Percentiles rank a stretch among this genome's conserved stretches.
Evolutionary conservation across 2,329 filamentous ascomycete genomes (phyloP).

Genomic region (Aspergillus sergii): DNA sequence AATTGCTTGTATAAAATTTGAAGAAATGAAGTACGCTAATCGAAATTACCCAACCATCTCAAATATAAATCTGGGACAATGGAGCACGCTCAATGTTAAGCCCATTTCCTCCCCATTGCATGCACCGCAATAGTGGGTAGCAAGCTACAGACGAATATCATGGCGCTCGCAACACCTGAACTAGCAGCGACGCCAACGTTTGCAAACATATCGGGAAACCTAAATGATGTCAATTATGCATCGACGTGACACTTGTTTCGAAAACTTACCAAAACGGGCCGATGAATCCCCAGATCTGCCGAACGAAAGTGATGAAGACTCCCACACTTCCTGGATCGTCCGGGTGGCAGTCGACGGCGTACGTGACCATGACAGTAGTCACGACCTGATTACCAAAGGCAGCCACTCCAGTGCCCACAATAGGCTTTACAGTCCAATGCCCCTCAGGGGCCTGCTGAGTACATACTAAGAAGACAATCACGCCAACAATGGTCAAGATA

Average conservation of each 20-base stretch:
- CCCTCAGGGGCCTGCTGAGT: slow-evolving; percentile 50
- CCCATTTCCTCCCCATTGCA: slow-evolving; percentile 17
- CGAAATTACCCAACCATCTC: neutral
- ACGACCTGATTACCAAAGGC: slow-evolving; percentile 64
- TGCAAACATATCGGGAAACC: slow-evolving; percentile 41
- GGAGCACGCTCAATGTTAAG: neutral
- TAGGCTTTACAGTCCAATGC: slow-evolving; percentile 59
- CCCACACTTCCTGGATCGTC: slow-evolving; percentile 59
- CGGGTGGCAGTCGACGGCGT: slow-evolving; percentile 59
- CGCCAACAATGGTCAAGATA: slow-evolving; percentile 54
- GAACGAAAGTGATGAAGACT: slow-evolving; percentile 62
- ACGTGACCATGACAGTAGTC: slow-evolving; percentile 64
- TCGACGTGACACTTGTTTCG: neutral
- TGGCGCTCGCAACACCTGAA: slow-evolving; percentile 29
- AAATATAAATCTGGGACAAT: neutral
- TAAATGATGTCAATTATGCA: slow-evolving; percentile 19
- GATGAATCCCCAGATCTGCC: slow-evolving; percentile 44
- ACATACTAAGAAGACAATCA: slow-evolving; percentile 61
- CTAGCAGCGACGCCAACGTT: slow-evolving; percentile 37
- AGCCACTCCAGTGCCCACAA: slow-evolving; percentile 58
- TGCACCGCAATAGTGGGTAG: slow-evolving; percentile 18
- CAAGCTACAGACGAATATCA: slow-evolving; percentile 29
- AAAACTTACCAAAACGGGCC: slow-evolving; percentile 40
- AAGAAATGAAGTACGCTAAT: neutral
- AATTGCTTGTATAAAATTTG: neutral